Conservation (phyloP, 495 filamentous ascomycete species). For the Tuber borchii region DNA sequence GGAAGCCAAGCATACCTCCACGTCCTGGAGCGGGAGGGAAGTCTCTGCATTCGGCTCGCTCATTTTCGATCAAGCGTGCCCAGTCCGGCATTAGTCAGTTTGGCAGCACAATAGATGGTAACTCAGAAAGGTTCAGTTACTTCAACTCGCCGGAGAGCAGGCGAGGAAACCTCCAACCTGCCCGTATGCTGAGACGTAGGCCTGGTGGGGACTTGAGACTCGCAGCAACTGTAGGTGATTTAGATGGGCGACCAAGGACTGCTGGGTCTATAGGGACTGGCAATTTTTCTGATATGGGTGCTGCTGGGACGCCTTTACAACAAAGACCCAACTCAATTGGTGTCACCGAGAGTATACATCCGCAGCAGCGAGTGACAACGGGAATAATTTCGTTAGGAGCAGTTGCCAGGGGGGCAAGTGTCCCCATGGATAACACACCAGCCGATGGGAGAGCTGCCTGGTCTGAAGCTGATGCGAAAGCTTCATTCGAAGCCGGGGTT, state of each 20-base stretch:
- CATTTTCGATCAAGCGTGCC: conserved; percentile 33
- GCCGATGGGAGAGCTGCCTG: background rate
- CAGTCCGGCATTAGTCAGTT: conserved; percentile 34
- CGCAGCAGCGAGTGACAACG: conserved; percentile 41
- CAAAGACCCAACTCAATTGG: conserved; percentile 28
- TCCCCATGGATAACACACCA: conserved; percentile 12
- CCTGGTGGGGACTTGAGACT: conserved; percentile 86
- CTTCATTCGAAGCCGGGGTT: conserved; percentile 85
- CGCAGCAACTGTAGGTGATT: conserved; percentile 64
- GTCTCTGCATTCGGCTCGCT: conserved; percentile 42
- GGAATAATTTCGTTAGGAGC: conserved; percentile 51
- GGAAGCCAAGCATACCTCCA: conserved; percentile 16
- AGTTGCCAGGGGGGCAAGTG: conserved; percentile 44
- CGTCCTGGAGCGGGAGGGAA: conserved; percentile 21
- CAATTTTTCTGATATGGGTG: conserved; percentile 34
- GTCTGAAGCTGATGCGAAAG: conserved; percentile 44
- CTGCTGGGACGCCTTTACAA: conserved; percentile 23
- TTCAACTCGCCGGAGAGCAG: conserved; percentile 4
- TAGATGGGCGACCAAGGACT: conserved; percentile 63
- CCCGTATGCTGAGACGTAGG: conserved; percentile 63
- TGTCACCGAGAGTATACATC: conserved; percentile 30
- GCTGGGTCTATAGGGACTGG: conserved; percentile 57
- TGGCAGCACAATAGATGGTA: conserved; percentile 31
- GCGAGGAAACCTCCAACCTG: conserved; percentile 20
- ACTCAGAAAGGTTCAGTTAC: conserved; percentile 29